Evolutionary conservation across 192 early-diverging fungal species (phyloP).

Genomic region (Podila epicladia): DNA sequence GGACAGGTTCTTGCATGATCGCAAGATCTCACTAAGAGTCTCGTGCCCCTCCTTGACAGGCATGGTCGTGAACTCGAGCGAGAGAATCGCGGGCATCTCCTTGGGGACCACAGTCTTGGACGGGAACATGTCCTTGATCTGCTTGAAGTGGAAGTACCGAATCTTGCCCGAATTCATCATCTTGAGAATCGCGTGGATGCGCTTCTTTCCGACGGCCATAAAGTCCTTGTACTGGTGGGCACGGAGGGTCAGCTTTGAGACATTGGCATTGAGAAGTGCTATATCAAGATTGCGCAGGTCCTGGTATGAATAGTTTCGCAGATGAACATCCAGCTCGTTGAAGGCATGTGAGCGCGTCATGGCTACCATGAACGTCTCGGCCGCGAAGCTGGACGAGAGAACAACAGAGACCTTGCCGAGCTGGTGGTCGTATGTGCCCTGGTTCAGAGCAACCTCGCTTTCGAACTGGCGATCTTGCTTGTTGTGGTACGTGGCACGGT

Average conservation of each 20-base stretch:
- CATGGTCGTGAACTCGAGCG: conserved; percentile 28
- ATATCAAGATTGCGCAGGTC: conserved; percentile 18
- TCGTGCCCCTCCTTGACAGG: conserved; percentile 38
- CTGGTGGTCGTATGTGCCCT: conserved; percentile 29
- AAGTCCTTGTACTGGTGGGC: conserved; percentile 28
- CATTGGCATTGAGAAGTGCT: conserved; percentile 27
- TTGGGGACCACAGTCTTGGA: conserved; percentile 22
- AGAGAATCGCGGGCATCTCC: conserved; percentile 14
- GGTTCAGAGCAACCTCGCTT: conserved; percentile 17
- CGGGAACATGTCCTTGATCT: conserved; percentile 40
- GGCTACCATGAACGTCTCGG: conserved; percentile 20
- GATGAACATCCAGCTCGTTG: conserved; percentile 32
- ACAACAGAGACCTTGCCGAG: conserved; percentile 27
- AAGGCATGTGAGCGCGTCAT: conserved; percentile 34
- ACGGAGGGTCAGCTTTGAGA: conserved; percentile 36
- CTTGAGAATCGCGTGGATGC: conserved; percentile 19
- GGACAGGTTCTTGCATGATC: conserved; percentile 14
- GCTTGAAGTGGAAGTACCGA: conserved; percentile 30
- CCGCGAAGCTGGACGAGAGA: conserved; percentile 19
- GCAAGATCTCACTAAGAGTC: conserved; percentile 9
- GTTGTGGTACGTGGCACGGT: conserved; percentile 33
- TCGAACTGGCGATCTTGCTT: conserved; percentile 38
- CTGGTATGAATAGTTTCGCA: conserved; percentile 29
- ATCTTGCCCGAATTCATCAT: conserved; percentile 42
- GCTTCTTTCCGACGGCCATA: conserved; percentile 20